Evolutionary conservation across 805 yeast species (phyloP), one percentile per base, ranked within the genome.

Genomic region (Kodamaea hsintzibuensis): DNA sequence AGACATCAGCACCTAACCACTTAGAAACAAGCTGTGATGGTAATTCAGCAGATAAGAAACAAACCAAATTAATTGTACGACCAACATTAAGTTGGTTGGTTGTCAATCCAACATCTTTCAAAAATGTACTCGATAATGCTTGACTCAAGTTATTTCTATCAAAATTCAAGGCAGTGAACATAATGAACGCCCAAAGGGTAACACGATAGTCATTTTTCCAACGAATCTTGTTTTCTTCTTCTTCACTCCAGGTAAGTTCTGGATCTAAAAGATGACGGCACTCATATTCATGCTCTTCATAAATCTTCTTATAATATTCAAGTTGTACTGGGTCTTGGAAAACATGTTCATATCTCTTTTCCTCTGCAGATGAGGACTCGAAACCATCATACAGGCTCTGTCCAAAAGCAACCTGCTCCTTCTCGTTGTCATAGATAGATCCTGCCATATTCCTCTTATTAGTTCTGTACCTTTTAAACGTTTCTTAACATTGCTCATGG

Each of bases 181-280:
- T 55, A 27, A 65, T 33, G 42, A 63, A 65, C 7, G 66, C 62
- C 47, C 64, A 61, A 50, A 65, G 56, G 6, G 67, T 54, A 38
- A 65, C 68, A 17, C 60, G 47, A 60, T 61, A 63, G 51, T 65
- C 63, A 37, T 59, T 57, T 45, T 63, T 65, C 50, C 67, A 49
- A 2, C 57, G 49, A 7, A 65, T 43, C 33, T 55, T 54, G 16
- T 53, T 58, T 35, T 65, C 69, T 42, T 65, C 69, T 16, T 59
- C 60, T 7, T 49, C 47, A 1, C 63, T 58, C 69, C 69, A 65
- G 8, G 74, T 72, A 43, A 83, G 76, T 0, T 73, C 71, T 0
- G 89, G 86, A 61, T 86, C 89, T 60, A 85, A 81, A 12, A 73
- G 73, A 35, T 73, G 69, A 17, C 81, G 71, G 55, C 86, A 79